Conservation (phyloP, 2,329 filamentous ascomycete genomes). For the Neopestalotiopsis sp. region DNA sequence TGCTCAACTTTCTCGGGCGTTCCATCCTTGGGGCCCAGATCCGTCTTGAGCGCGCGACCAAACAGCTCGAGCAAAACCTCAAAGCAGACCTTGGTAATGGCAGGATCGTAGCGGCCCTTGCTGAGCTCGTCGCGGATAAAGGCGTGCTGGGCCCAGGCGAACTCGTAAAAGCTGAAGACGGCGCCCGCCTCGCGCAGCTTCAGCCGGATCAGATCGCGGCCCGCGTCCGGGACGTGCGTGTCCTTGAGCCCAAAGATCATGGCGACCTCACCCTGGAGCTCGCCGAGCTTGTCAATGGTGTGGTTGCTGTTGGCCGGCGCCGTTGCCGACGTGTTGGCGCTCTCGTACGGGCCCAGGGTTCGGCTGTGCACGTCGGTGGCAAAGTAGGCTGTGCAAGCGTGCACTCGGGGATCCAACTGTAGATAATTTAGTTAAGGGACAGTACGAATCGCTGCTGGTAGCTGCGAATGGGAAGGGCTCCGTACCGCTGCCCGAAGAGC, state of each 20-base stretch:
- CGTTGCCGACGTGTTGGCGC: constrained; percentile 51
- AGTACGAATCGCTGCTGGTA: constrained; percentile 1
- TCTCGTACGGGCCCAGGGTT: constrained; percentile 68
- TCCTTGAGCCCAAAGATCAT: constrained; percentile 95
- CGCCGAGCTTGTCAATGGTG: constrained; percentile 59
- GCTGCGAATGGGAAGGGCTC: constrained; percentile 16
- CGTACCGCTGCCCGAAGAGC: constrained; percentile 64
- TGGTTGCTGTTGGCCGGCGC: constrained; percentile 48
- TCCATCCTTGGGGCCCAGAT: constrained; percentile 73
- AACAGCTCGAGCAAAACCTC: constrained; percentile 90
- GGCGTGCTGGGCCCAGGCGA: constrained; percentile 92
- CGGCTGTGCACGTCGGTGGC: constrained; percentile 87
- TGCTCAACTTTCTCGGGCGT: constrained; percentile 70
- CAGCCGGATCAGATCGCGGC: constrained; percentile 81
- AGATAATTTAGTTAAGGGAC: neutral
- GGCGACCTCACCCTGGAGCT: constrained; percentile 78
- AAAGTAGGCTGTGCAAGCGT: constrained; percentile 85
- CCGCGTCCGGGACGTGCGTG: constrained; percentile 83
- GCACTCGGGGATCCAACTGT: constrained; percentile 74
- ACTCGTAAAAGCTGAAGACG: constrained; percentile 83
- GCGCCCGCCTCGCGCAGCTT: constrained; percentile 79
- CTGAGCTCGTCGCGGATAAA: constrained; percentile 93
- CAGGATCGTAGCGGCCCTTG: constrained; percentile 93
- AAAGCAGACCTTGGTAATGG: constrained; percentile 85
- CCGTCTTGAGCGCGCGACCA: constrained; percentile 75